These are phyloP conservation scores for Astrocystis sublimbata DNA, from an alignment of 495 filamentous ascomycete species.

Conservation along the genomic window DNA sequence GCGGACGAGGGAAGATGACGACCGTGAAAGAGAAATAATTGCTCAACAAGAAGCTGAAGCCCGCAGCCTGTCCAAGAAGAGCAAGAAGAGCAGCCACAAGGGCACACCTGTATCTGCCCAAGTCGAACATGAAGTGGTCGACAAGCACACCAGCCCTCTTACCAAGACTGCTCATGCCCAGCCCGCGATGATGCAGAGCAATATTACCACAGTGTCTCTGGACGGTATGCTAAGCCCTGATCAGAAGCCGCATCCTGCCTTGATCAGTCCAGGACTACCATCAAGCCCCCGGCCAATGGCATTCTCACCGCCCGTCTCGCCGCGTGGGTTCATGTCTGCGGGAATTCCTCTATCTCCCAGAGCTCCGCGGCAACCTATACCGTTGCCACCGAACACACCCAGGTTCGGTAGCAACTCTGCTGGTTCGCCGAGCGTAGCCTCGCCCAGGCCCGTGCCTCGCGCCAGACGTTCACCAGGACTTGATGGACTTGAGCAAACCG, in stretches of 20 bases:
- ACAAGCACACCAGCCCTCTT: constrained; percentile 36
- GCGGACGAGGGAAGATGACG: constrained; percentile 86
- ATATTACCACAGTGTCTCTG: constrained; percentile 42
- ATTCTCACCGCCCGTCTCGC: constrained; percentile 69
- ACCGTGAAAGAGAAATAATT: constrained; percentile 70
- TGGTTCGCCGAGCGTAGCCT: constrained; percentile 36
- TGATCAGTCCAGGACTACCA: constrained; percentile 86
- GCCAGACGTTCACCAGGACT: constrained; percentile 35
- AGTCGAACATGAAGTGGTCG: constrained; percentile 16
- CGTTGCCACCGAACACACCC: constrained; percentile 62
- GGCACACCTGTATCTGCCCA: constrained; percentile 38
- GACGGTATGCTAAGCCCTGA: constrained; percentile 49
- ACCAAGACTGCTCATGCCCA: constrained; percentile 26
- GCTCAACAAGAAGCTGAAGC: constrained; percentile 62
- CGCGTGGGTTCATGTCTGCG: constrained; percentile 53
- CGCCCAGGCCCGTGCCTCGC: constrained; percentile 41
- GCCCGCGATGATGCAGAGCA: constrained; percentile 27
- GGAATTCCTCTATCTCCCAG: constrained; percentile 72
- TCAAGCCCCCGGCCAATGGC: constrained; percentile 84
- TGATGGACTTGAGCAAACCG: constrained; percentile 37
- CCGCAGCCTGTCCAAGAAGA: constrained; percentile 66
- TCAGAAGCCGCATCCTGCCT: constrained; percentile 49
- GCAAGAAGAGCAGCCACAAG: constrained; percentile 53
- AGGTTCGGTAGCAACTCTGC: constrained; percentile 56
- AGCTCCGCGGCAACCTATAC: constrained; percentile 64